phyloP scores from a whole-genome alignment of 192 early-diverging fungal species.

The Podila epigama region DNA sequence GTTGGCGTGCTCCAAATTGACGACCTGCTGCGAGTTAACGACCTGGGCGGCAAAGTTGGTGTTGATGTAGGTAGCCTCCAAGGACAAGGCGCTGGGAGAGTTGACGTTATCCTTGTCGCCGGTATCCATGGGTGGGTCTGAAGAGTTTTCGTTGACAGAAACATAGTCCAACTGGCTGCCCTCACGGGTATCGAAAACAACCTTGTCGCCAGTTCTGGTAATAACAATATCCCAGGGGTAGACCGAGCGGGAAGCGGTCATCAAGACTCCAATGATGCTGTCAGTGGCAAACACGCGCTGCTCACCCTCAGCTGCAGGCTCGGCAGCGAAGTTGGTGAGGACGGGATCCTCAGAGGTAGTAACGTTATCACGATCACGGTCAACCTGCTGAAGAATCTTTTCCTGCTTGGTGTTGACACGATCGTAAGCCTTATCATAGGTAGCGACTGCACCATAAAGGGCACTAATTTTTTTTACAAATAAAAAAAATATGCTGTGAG shows the following conservation, averaged over 20 bases:
- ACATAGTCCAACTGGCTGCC: conserved; percentile 85
- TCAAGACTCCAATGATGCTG: conserved; percentile 86
- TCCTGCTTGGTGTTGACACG: conserved; percentile 84
- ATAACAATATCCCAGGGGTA: conserved; percentile 98
- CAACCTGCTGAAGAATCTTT: conserved; percentile 70
- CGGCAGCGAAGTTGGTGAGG: conserved; percentile 54
- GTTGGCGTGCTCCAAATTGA: conserved; percentile 73
- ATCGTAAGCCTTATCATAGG: conserved; percentile 87
- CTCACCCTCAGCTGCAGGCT: conserved; percentile 32
- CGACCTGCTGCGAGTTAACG: conserved; percentile 54
- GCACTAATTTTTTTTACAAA: too few species aligned
- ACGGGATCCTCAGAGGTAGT: conserved; percentile 91
- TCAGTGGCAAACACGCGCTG: conserved; percentile 89
- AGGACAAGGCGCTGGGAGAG: conserved; percentile 81
- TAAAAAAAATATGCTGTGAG: conserved; percentile 9
- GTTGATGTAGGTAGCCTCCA: conserved; percentile 89
- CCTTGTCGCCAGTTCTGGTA: conserved; percentile 78
- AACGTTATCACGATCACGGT: conserved; percentile 75
- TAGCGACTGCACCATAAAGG: conserved; percentile 74
- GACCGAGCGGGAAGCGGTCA: conserved; percentile 89
- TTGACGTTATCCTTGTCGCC: conserved; percentile 90
- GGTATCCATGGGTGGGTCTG: conserved; percentile 88
- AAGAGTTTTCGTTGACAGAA: conserved; percentile 96
- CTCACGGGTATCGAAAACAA: conserved; percentile 93
- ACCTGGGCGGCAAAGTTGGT: conserved; percentile 86